Base-by-base conservation (phyloP, 2,329 filamentous ascomycete species). In the Emericellopsis cladophorae region DNA sequence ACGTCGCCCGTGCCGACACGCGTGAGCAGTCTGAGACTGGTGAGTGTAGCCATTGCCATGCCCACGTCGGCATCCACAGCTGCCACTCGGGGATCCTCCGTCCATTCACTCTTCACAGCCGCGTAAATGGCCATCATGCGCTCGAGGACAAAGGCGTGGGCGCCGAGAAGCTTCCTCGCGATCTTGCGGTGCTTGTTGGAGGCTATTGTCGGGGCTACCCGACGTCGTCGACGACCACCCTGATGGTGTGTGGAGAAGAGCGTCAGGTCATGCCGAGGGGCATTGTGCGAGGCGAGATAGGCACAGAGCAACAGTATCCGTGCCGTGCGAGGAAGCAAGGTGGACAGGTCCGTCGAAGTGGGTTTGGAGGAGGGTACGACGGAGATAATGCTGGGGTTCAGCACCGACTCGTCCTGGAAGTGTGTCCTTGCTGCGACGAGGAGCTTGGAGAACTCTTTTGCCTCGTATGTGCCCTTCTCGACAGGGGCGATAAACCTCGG, bases 371-470 rank as follows among this genome's bases (percentile, higher is more conserved):
- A 31, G 34, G 18, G 44, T 31, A 11, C 40, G 43, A 2, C 52
- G 14, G 64, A 57, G 14, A 78, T 56, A 45, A 87, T 76, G 40
- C 71, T 72, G 3, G 82, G 80, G 31, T 84, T 72, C 4, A 90
- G 67, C 0, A 81, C 65, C n/a, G 65, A 60, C 53, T 89, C 84
- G 49, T 84, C 76, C 51, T 87, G 81, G 54, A 90, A 84, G 29
- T 85, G 68, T 0, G 70, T 65, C 14, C 82, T 69, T 22, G 79
- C 74, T 2, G 78, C 74, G 38, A 90, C 79, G 42, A 96, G 72
- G 7, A 98, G 67, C 46, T 84, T 81, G 12, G 84, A 81, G 60
- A 95, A 95, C 53, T 95, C 87, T 50, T 82, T 80, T 9, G 83
- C 77, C 2, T 74, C 72, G 51, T 82, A 79, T 8, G 82, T 80